Conservation (phyloP, 345 rosid genomes). For the Durio zibethinus region DNA sequence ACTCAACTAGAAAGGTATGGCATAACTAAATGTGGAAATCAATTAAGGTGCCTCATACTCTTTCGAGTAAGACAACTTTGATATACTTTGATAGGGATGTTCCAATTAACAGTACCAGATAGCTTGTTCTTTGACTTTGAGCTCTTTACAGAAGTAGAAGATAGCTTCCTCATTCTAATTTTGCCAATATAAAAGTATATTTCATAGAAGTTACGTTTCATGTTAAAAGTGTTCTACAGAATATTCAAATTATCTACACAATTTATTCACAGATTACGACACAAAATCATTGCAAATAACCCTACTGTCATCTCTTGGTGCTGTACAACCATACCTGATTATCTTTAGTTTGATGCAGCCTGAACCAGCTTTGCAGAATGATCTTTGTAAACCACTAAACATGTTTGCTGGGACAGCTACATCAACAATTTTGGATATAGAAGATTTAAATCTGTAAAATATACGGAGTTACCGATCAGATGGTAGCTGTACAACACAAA, state of each 20-base stretch:
- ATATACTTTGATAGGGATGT: background rate
- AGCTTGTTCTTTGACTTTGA: background rate
- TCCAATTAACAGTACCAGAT: background rate
- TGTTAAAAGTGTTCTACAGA: background rate
- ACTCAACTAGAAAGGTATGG: background rate
- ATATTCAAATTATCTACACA: background rate
- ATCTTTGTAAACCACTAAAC: constrained; percentile 86
- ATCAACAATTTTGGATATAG: constrained; percentile 89
- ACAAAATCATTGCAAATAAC: background rate
- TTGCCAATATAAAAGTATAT: background rate
- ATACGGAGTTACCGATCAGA: background rate
- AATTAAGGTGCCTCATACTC: background rate
- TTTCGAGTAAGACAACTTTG: background rate
- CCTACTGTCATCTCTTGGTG: background rate
- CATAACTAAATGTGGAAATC: background rate
- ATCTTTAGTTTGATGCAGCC: background rate
- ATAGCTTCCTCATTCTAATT: background rate
- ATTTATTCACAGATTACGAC: background rate
- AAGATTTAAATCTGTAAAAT: constrained; percentile 58
- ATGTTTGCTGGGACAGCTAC: constrained; percentile 76
- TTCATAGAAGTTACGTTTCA: background rate
- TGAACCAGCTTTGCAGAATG: constrained; percentile 18
- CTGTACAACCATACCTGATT: background rate
- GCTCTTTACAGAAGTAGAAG: background rate
- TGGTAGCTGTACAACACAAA: background rate